These are phyloP conservation scores for Fagus crenata DNA, from an alignment of 306 rosid species.

Conservation along the genomic window DNA sequence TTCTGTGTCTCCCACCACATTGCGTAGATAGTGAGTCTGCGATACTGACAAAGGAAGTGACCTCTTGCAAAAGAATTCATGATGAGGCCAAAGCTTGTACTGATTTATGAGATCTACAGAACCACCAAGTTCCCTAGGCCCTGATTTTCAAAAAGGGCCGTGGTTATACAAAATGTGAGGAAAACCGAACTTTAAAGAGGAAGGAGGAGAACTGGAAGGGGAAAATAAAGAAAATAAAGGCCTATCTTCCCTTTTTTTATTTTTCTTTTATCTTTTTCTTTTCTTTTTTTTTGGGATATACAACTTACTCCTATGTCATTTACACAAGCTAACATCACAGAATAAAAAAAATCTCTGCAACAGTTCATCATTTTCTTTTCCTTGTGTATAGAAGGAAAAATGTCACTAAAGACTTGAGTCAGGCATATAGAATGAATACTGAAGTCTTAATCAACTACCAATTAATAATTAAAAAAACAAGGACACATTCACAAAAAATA, in stretches of 20 bases:
- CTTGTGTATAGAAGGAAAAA: not conserved
- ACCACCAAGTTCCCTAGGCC: constrained; percentile 40
- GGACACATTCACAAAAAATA: not conserved
- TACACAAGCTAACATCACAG: not conserved
- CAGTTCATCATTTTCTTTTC: not conserved
- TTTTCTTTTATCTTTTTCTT: no score
- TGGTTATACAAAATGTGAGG: not conserved
- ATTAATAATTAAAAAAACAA: not conserved
- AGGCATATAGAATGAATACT: not conserved
- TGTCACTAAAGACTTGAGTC: not conserved
- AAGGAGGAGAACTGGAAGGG: not conserved
- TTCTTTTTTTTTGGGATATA: not conserved
- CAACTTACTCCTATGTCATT: not conserved
- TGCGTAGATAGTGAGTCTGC: constrained; percentile 34
- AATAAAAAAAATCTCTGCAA: not conserved
- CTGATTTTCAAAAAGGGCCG: constrained; percentile 10
- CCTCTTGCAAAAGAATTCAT: constrained; percentile 34
- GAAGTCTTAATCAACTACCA: not conserved
- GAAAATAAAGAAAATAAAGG: not conserved
- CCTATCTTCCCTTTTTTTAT: no score
- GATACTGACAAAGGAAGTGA: constrained; percentile 37
- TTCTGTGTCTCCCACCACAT: constrained; percentile 42
- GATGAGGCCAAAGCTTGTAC: constrained; percentile 34
- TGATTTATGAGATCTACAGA: constrained; percentile 34
- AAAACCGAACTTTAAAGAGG: not conserved